Evolutionary conservation across 1,139 yeast species (phyloP).

Genomic region (Meyerozyma smithsonii): DNA sequence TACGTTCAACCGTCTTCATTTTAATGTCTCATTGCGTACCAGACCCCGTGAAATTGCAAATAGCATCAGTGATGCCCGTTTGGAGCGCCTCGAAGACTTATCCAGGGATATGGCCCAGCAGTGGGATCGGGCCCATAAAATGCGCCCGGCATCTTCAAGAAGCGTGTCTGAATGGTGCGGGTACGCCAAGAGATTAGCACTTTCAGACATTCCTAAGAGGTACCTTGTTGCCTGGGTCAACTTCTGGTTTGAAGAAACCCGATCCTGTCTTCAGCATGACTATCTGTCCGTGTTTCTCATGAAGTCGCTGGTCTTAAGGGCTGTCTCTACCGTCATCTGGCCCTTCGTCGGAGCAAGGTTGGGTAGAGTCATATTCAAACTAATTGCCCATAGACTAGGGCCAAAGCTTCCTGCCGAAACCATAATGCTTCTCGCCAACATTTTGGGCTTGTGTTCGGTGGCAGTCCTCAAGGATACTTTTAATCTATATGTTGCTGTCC

Average conservation of each 20-base stretch:
- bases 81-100: constrained; percentile 24
- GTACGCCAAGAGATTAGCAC: background rate
- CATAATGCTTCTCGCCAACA: constrained; percentile 36
- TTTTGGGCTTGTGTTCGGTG: constrained; percentile 37
- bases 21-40: constrained; percentile 24
- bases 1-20: constrained; percentile 43
- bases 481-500: constrained; percentile 27
- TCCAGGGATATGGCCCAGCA: background rate
- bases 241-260: constrained; percentile 18
- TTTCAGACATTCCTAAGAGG: background rate
- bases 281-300: constrained; percentile 25
- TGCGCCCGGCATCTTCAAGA: background rate
- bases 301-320: constrained; percentile 23
- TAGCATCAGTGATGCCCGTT: constrained; percentile 20
- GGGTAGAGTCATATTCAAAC: constrained; percentile 21
- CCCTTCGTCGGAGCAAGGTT: constrained; percentile 35
- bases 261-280: constrained; percentile 34
- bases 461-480: constrained; percentile 35
- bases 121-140: background rate
- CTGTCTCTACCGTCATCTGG: constrained; percentile 36
- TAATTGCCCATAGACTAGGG: constrained; percentile 11
- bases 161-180: constrained; percentile 5
- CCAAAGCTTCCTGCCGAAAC: constrained; percentile 34
- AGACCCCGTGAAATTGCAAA: constrained; percentile 38
- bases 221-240: constrained; percentile 4